phyloP scores from a whole-genome alignment of 2,329 filamentous ascomycete genomes.

The Amauroascus verrucosus region DNA sequence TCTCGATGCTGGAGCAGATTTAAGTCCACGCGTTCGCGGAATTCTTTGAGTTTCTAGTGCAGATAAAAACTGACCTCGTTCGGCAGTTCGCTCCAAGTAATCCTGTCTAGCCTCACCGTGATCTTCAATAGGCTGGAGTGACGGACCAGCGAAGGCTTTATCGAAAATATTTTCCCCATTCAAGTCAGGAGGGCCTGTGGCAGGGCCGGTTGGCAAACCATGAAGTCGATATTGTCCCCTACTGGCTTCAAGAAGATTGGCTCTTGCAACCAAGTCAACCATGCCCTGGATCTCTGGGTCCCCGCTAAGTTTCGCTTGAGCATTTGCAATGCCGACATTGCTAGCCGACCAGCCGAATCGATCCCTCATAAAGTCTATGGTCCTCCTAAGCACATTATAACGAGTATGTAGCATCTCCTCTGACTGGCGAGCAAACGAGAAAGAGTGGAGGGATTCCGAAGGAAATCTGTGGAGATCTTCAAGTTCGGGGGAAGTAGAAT shows the following conservation, averaged over 20 bases:
- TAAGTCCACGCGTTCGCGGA: constrained; percentile 26
- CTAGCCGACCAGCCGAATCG: constrained; percentile 70
- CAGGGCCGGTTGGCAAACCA: constrained; percentile 47
- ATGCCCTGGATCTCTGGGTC: constrained; percentile 82
- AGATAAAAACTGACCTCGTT: constrained; percentile 6
- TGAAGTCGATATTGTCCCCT: constrained; percentile 40
- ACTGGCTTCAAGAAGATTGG: constrained; percentile 64
- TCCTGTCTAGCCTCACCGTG: constrained; percentile 2
- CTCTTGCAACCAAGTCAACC: constrained; percentile 75
- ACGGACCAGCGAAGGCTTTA: constrained; percentile 50
- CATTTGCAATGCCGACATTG: constrained; percentile 66
- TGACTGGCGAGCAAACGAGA: constrained; percentile 92
- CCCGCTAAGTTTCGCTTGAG: constrained; percentile 70
- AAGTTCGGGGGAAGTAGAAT: constrained; percentile 57
- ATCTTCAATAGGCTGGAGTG: constrained; percentile 1
- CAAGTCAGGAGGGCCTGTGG: constrained; percentile 69
- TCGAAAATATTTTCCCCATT: constrained; percentile 77
- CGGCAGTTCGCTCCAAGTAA: constrained; percentile 2
- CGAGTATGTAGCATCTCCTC: constrained; percentile 85
- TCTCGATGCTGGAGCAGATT: constrained; percentile 44
- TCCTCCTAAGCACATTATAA: constrained; percentile 85
- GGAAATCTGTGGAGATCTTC: constrained; percentile 91
- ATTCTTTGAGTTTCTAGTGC: constrained; percentile 26
- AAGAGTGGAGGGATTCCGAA: constrained; percentile 91
- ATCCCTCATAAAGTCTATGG: constrained; percentile 93